phyloP scores from a whole-genome alignment of 2,329 filamentous ascomycete genomes.

The Parastagonospora nodorum region DNA sequence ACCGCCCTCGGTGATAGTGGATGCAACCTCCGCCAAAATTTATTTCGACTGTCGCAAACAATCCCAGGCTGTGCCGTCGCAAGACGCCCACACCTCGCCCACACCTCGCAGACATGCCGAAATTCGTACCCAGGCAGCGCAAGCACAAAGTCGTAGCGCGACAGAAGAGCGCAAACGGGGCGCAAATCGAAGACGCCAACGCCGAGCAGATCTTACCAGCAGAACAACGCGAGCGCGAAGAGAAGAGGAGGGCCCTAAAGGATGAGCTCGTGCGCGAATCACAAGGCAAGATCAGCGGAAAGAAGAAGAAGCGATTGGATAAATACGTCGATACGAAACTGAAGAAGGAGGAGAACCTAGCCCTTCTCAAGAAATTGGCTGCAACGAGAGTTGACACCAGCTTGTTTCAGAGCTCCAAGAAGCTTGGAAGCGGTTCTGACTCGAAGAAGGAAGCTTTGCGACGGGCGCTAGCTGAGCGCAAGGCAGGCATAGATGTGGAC shows the following conservation, averaged over 20 bases:
- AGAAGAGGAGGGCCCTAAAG: slow-evolving; percentile 57
- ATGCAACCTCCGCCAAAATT: slow-evolving; percentile 43
- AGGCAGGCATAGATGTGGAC: slow-evolving; percentile 65
- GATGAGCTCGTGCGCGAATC: slow-evolving; percentile 60
- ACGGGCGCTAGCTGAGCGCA: slow-evolving; percentile 66
- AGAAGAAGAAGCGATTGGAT: slow-evolving; percentile 71
- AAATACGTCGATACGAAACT: slow-evolving; percentile 87
- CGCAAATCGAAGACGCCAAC: slow-evolving; percentile 59
- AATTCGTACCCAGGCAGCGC: slow-evolving; percentile 59
- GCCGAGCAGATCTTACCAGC: slow-evolving; percentile 52
- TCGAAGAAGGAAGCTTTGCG: slow-evolving; percentile 72
- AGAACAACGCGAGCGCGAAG: slow-evolving; percentile 59
- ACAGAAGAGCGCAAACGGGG: slow-evolving; percentile 47
- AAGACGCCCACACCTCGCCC: background rate
- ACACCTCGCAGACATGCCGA: slow-evolving; percentile 36
- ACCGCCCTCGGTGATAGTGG: slow-evolving; percentile 28
- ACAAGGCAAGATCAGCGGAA: slow-evolving; percentile 62
- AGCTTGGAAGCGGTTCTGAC: slow-evolving; percentile 70
- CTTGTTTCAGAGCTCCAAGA: slow-evolving; percentile 76
- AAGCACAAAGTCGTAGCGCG: slow-evolving; percentile 70
- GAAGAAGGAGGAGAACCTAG: slow-evolving; percentile 88
- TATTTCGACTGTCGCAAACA: slow-evolving; percentile 20
- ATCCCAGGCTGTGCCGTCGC: slow-evolving; percentile 9
- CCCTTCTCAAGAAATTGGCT: slow-evolving; percentile 81
- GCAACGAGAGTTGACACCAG: slow-evolving; percentile 80